Conservation (phyloP, 2,329 filamentous ascomycete species). For the Tolypocladium ovalisporum region DNA sequence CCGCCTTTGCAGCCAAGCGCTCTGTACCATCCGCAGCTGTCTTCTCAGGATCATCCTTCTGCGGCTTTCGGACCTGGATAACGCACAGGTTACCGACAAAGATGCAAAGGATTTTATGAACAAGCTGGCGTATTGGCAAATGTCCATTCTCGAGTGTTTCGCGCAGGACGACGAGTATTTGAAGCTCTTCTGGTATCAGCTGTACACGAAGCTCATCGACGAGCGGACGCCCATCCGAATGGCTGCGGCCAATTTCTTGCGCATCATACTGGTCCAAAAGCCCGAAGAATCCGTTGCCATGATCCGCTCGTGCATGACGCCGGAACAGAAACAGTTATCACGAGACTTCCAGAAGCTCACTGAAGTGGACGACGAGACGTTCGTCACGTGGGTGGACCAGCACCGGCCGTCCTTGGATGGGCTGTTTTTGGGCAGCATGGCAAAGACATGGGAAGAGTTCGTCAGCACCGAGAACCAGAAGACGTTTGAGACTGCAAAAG, state of each 20-base stretch:
- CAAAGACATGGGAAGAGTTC: slow-evolving; percentile 80
- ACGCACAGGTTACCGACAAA: slow-evolving; percentile 42
- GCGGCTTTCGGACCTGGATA: slow-evolving; percentile 73
- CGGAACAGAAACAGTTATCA: slow-evolving; percentile 61
- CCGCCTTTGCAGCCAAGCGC: slow-evolving; percentile 78
- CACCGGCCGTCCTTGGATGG: slow-evolving; percentile 68
- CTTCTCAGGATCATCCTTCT: slow-evolving; percentile 73
- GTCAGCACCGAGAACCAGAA: slow-evolving; percentile 71
- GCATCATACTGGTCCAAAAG: slow-evolving; percentile 90
- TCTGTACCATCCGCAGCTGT: slow-evolving; percentile 62
- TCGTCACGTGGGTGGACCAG: slow-evolving; percentile 79
- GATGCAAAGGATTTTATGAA: slow-evolving; percentile 65
- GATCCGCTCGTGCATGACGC: slow-evolving; percentile 58
- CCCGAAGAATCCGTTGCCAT: slow-evolving; percentile 69
- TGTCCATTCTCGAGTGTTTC: slow-evolving; percentile 70
- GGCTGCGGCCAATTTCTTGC: slow-evolving; percentile 73
- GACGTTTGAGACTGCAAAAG: slow-evolving; percentile 64
- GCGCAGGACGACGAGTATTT: slow-evolving; percentile 73
- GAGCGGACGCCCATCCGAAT: slow-evolving; percentile 54
- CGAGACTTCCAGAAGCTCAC: slow-evolving; percentile 74
- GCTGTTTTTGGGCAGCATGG: slow-evolving; percentile 73
- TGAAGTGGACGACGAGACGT: slow-evolving; percentile 80
- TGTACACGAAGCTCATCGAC: slow-evolving; percentile 82
- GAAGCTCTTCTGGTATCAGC: slow-evolving; percentile 79
- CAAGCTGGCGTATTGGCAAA: slow-evolving; percentile 92